These are phyloP conservation scores for Talaromyces sp. DNA, from an alignment of 2,329 filamentous ascomycete species.

Conservation along the genomic window DNA sequence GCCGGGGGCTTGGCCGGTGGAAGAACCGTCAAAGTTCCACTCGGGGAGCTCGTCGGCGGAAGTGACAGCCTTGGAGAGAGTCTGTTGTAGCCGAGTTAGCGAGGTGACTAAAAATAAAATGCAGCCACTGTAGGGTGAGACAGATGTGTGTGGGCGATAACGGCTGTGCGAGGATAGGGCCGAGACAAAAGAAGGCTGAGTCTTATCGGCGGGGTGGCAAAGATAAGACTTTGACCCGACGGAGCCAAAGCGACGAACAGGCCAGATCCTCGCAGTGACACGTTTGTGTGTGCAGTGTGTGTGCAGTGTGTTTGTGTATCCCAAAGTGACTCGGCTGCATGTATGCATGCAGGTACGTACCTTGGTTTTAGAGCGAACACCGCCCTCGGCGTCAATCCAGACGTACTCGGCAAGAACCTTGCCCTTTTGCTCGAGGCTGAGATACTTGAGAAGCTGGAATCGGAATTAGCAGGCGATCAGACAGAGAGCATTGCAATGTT, in stretches of 20 bases:
- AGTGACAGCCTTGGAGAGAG: slow-evolving; percentile 53
- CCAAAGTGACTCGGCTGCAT: background rate
- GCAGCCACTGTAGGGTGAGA: background rate
- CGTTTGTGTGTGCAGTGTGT: background rate
- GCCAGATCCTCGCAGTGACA: background rate
- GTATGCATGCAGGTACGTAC: slow-evolving; percentile 43
- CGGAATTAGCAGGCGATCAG: background rate
- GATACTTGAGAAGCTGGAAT: slow-evolving; percentile 78
- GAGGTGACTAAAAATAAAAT: background rate
- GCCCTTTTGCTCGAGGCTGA: slow-evolving; percentile 83
- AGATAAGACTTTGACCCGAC: background rate
- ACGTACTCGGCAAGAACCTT: slow-evolving; percentile 90
- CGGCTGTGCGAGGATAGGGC: background rate
- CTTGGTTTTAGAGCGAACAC: slow-evolving; percentile 90
- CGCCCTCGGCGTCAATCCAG: slow-evolving; percentile 83
- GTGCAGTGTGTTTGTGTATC: background rate
- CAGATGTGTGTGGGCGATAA: background rate
- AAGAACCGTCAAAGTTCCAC: slow-evolving; percentile 85
- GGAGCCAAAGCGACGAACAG: background rate
- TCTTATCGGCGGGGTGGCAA: background rate
- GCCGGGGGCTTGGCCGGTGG: slow-evolving; percentile 83
- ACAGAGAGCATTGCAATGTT: background rate
- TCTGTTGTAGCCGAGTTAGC: slow-evolving; percentile 41
- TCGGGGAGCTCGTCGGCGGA: slow-evolving; percentile 63
- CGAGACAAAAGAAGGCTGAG: background rate